phyloP scores from a whole-genome alignment of 176 grass and related monocot species.

The Sorghum bicolor region Sorghum_bicolor_NCBIv3 NC_012878.2:233501-234000 shows the following conservation, averaged over 20 bases:
- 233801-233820: constrained; percentile 88
- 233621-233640: constrained; percentile 65
- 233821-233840: constrained; percentile 69
- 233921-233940: constrained; percentile 56
- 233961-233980: constrained; percentile 71
- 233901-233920: constrained; percentile 72
- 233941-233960: constrained; percentile 65
- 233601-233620: constrained; percentile 80
- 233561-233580: constrained; percentile 79
- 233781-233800: constrained; percentile 55
- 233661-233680: constrained; percentile 83
- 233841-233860: constrained; percentile 86
- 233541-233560: constrained; percentile 57
- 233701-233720: constrained; percentile 68
- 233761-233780: constrained; percentile 43
- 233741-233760: constrained; percentile 67
- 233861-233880: constrained; percentile 82
- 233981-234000: constrained; percentile 66
- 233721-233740: constrained; percentile 52
- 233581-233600: constrained; percentile 86
- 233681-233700: constrained; percentile 89
- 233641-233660: constrained; percentile 71
- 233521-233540: constrained; percentile 52
- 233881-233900: constrained; percentile 93
- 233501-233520: constrained; percentile 32